A percentile compares a stretch with the other conserved stretches of the same genome.
Conservation (phyloP, 2,329 filamentous ascomycete genomes). For the Esteya vermicola region DNA sequence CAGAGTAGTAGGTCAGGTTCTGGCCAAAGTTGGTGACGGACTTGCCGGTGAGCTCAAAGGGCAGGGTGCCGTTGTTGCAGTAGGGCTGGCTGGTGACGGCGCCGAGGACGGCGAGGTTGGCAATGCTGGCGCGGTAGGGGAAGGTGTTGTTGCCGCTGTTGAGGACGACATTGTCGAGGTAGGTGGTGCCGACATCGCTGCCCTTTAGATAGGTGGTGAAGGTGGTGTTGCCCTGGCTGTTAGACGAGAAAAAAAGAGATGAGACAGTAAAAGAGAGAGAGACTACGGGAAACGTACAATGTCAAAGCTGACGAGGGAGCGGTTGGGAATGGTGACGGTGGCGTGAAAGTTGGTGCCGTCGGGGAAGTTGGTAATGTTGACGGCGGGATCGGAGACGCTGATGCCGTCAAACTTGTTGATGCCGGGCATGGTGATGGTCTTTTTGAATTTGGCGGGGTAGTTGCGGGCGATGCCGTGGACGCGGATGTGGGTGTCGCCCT, state of each 20-base stretch:
- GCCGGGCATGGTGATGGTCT: conserved; percentile 32
- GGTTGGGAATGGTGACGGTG: conserved; percentile 47
- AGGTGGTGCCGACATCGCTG: conserved; percentile 36
- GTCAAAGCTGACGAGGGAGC: conserved; percentile 47
- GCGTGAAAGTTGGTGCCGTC: conserved; percentile 47
- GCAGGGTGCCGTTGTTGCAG: conserved; percentile 39
- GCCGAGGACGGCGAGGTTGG: conserved; percentile 32
- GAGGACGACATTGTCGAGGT: conserved; percentile 43
- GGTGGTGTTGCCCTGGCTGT: conserved; percentile 41
- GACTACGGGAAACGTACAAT: conserved; percentile 33
- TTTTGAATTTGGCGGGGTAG: conserved; percentile 39
- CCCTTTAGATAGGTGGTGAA: conserved; percentile 44
- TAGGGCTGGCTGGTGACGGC: conserved; percentile 26
- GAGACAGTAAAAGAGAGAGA: neutral
- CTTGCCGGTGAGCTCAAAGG: conserved; percentile 39
- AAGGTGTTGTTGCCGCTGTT: conserved; percentile 43
- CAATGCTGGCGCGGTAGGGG: conserved; percentile 37
- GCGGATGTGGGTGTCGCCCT: conserved; percentile 36
- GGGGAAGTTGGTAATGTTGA: conserved; percentile 24
- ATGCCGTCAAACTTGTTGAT: conserved; percentile 43
- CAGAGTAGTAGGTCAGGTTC: conserved; percentile 39
- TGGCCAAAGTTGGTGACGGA: conserved; percentile 36
- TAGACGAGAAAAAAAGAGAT: too few species aligned
- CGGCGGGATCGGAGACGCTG: conserved; percentile 32
- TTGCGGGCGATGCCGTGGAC: conserved; percentile 33